Percentiles rank a stretch among this genome's conserved stretches.
Conservation (phyloP, 129 eudicot species). For the Arctium lappa region DNA sequence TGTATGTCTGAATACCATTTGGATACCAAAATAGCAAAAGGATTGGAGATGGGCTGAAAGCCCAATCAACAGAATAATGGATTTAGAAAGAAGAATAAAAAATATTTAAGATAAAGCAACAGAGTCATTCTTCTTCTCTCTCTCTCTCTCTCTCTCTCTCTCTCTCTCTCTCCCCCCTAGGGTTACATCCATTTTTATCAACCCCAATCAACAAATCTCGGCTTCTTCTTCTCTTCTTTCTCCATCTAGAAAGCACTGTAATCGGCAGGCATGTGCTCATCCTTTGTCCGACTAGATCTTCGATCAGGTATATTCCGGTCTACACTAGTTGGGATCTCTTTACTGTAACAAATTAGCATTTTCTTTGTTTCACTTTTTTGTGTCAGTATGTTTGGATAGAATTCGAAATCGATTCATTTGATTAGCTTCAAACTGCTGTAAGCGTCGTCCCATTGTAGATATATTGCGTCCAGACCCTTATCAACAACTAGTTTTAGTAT, state of each 20-base stretch:
- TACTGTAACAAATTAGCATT: not conserved
- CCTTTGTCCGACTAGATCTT: constrained; percentile 6
- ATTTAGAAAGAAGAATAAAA: not conserved
- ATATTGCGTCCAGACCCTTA: not conserved
- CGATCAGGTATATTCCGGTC: constrained; percentile 24
- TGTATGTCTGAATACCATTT: too few relatives aligned
- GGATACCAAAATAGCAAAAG: too few relatives aligned
- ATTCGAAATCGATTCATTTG: constrained; percentile 7
- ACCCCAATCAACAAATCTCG: constrained; percentile 21
- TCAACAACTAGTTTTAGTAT: not conserved
- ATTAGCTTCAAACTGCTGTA: constrained; percentile 1
- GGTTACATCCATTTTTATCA: constrained; percentile 23
- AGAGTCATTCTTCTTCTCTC: not conserved
- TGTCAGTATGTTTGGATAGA: not conserved
- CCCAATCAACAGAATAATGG: not conserved
- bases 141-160: too few relatives aligned
- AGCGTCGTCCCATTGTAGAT: not conserved
- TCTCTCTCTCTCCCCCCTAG: not conserved
- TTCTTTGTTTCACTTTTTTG: not conserved
- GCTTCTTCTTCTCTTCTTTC: not conserved
- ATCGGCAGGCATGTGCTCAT: not conserved
- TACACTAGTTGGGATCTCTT: not conserved
- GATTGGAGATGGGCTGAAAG: not conserved
- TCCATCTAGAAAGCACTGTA: not conserved
- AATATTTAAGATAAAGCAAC: constrained; percentile 18